Percentiles rank a stretch among this genome's conserved stretches.
These are phyloP conservation scores for Aspergillus nanangensis DNA, from an alignment of 495 filamentous ascomycete species.

Conservation along the genomic window DNA sequence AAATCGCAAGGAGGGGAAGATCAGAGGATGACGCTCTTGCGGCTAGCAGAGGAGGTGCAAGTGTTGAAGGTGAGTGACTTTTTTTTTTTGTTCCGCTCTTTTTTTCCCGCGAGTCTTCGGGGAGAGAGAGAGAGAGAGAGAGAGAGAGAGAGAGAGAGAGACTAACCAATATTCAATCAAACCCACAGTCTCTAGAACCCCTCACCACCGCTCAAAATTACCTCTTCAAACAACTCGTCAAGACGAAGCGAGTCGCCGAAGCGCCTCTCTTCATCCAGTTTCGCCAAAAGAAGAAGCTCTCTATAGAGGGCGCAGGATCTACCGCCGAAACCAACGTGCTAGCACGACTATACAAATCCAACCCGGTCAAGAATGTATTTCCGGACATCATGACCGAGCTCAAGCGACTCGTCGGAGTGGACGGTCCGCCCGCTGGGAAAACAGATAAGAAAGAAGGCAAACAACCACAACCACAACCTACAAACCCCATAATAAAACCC, in stretches of 20 bases:
- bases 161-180: too few species aligned
- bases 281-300: constrained; percentile 26
- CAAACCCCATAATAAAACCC: constrained; percentile 14
- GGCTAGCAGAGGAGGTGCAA: constrained; percentile 68
- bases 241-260: constrained; percentile 63
- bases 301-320: constrained; percentile 37
- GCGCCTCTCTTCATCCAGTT: constrained; percentile 40
- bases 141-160: too few species aligned
- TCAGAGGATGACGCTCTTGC: constrained; percentile 39
- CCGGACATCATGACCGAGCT: constrained; percentile 58
- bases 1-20: constrained; percentile 36
- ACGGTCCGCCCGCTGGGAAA: constrained; percentile 36
- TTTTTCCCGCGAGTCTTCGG: not conserved
- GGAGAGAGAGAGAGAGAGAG: too few species aligned
- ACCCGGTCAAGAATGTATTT: constrained; percentile 65
- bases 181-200: constrained; percentile 62
- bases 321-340: constrained; percentile 66
- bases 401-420: constrained; percentile 55
- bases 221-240: constrained; percentile 69
- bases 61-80: constrained; percentile 61
- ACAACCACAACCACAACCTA: constrained; percentile 17
- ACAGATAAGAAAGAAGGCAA: constrained; percentile 12
- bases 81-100: constrained; percentile 1
- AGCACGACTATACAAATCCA: constrained; percentile 74
- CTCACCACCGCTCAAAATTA: constrained; percentile 60